Base-by-base conservation (phyloP, 2,329 filamentous ascomycete species). In the Leptodontidium sp. region DNA sequence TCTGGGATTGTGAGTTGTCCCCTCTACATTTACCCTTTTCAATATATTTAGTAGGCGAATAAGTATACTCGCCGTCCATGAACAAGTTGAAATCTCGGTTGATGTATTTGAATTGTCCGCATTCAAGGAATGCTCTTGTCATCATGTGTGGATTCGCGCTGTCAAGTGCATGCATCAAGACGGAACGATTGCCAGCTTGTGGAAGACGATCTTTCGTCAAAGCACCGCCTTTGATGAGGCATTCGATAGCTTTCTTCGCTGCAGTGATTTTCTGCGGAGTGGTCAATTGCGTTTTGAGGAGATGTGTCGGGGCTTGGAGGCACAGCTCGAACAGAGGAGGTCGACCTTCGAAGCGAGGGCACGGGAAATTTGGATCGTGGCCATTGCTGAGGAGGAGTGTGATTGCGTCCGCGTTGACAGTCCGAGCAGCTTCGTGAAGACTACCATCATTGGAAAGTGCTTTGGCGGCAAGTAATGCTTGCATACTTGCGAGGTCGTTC, bases 401-500 rank as follows among this genome's bases (percentile, higher is more conserved):
- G 70, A 90, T 85, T 1, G 85, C 85, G 14, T 84, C 79, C 0
- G 89, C 71, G 71, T 90, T 87, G 24, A 91, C 81, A 58, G 86
- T 84, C 14, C 87, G 82, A 0, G 89, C 86, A 3, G 89, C 87
- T 69, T 90, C 89, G 73, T 92, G 90, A 2, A 92, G 81, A 1
- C 88, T 91, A 0, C 89, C 89, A 68, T 92, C 90, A 67, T 91
- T 88, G 87, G 88, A 81, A 89, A 85, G 1, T 87, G 86, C 49
- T 90, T 81, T 1, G 88, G 87, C 2, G 87, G 89, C 66, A 85
- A 86, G 11, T 86, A 73, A 66, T 35, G 67, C 87, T 43, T 82
- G 81, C 43, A 82, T 83, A 74, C 91, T 89, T 38, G 83, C 79
- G 1, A 85, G 81, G 65, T 90, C 88, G 1, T 87, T 85, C 68